Evolutionary conservation across 139 green algal species (phyloP).

Genomic region (Chlorella ohadii): DNA sequence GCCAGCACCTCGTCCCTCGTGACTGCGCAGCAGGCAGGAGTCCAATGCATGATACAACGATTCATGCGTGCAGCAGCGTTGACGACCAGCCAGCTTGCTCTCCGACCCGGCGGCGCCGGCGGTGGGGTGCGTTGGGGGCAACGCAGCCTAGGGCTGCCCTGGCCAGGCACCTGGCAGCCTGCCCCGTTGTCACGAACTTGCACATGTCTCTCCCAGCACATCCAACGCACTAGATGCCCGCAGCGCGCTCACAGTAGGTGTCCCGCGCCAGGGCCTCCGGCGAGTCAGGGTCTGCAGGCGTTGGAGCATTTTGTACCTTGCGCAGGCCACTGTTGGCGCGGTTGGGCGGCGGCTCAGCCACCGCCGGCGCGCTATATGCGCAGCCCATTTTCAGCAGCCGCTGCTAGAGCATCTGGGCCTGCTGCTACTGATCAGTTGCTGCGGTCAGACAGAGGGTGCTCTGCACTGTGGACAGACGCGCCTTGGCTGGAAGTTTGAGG

Average conservation of each 20-base stretch:
- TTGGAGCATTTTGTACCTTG: not conserved
- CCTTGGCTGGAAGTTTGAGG: not conserved
- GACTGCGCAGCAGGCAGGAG: conserved; percentile 35
- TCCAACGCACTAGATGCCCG: no score
- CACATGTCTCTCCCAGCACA: no score
- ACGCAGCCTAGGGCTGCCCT: not conserved
- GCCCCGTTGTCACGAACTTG: no score
- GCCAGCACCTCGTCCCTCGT: conserved; percentile 63
- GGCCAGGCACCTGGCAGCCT: not conserved
- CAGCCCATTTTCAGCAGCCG: conserved; percentile 30
- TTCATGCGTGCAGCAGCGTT: no score
- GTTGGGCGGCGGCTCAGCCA: not conserved
- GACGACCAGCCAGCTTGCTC: not conserved
- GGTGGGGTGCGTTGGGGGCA: not conserved
- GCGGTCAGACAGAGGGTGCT: not conserved
- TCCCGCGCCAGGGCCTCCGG: conserved; percentile 17
- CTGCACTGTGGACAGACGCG: not conserved
- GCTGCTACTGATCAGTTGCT: not conserved
- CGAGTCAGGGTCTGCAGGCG: conserved; percentile 15
- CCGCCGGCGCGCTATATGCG: conserved; percentile 3
- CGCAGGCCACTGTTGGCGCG: not conserved
- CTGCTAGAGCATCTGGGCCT: not conserved
- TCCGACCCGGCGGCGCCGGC: not conserved
- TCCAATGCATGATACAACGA: not conserved
- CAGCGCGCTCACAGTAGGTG: conserved; percentile 39